Base-by-base conservation (phyloP, 352 stramenopile genomes). In the Phytopythium helicoides region DNA sequence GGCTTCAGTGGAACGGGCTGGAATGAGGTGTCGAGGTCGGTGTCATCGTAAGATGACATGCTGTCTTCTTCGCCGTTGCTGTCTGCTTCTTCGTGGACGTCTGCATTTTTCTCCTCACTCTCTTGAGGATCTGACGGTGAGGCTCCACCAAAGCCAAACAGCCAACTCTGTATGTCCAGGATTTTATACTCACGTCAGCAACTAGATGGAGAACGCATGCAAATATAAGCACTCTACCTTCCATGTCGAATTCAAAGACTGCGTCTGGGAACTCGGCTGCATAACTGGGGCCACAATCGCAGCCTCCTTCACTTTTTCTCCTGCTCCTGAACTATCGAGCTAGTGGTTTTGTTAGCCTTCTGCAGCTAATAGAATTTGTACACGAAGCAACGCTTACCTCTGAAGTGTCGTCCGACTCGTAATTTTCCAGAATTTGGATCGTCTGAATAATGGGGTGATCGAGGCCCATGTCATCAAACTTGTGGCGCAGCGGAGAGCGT, bases 401-500 rank as follows among this genome's bases (percentile, higher is more conserved):
- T 16, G 9, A 7, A 15, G 3, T 22, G 18, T 50, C 49, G 0
- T 64, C 61, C 42, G 33, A 55, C 52, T 71, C 59, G 7, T 58
- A 58, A 26, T 77, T 67, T 33, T 86, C 69, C 8, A 89, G 46
- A 3, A 87, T 37, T 12, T 65, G 18, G 0, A 89, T 60, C 10
- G 73, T 84, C 34, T 56, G 60, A 1, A 64, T 54, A 56, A 89
- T 86, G 3, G 71, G 73, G 26, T 89, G 78, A 10, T 75, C 64
- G 23, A 58, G 44, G 7, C 62, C 50, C 19, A 89, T 54, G 41
- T 86, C 74, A 18, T 87, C 70, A 38, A 89, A 85, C n/a, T 81
- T 82, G 54, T 87, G 76, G 1, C 79, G 65, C 46, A 89, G 50
- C 1, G 72, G 69, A n/a, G 74, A 86, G 33, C 76, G 67, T 21